These are phyloP conservation scores for Fraxinus baroniana DNA, from an alignment of 305 asterid species.

Conservation along the genomic window DNA sequence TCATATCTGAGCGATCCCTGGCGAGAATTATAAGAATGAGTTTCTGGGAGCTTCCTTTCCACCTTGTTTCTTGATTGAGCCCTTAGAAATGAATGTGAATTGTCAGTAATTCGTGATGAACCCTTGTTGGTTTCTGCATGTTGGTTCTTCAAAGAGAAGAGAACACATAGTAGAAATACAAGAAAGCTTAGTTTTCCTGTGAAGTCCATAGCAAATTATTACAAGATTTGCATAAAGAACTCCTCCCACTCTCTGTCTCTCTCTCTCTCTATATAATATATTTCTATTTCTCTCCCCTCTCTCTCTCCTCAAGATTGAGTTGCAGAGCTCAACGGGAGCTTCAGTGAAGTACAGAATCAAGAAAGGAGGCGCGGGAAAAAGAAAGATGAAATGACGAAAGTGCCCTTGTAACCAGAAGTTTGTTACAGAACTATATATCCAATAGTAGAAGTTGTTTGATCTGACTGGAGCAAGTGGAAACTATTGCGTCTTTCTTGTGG, in stretches of 20 bases:
- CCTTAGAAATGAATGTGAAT: constrained; percentile 10
- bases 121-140: constrained; percentile 27
- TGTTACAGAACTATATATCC: neutral
- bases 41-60: constrained; percentile 25
- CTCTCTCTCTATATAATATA: neutral
- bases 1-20: constrained; percentile 41
- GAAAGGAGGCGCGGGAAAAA: constrained; percentile 41
- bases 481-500: neutral
- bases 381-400: constrained; percentile 9
- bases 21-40: neutral
- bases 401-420: constrained; percentile 19
- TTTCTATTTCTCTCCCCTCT: neutral
- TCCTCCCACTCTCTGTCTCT: neutral
- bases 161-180: constrained; percentile 45
- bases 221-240: neutral
- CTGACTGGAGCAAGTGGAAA: neutral
- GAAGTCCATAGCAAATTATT: constrained; percentile 41
- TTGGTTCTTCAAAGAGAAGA: constrained; percentile 55
- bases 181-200: constrained; percentile 46
- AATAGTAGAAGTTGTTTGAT: neutral
- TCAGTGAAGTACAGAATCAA: neutral
- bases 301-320: neutral
- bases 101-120: constrained; percentile 3
- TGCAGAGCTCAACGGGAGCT: neutral
- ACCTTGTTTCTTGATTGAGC: neutral